phyloP scores from a whole-genome alignment of 495 filamentous ascomycete genomes.

The Aspergillus heteromorphus region DNA sequence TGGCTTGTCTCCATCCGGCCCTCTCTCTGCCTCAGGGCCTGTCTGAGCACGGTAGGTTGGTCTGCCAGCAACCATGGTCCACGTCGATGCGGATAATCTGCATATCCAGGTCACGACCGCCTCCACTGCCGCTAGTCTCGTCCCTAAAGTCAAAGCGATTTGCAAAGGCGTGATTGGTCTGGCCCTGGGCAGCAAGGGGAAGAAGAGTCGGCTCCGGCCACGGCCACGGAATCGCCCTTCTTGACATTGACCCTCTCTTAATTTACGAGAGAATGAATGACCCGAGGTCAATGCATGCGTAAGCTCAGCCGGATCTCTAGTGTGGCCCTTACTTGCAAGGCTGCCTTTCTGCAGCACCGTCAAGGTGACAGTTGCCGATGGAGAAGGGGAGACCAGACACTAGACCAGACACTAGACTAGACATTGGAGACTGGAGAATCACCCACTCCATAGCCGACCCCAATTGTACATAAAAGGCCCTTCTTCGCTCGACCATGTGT shows the following conservation, averaged over 20 bases:
- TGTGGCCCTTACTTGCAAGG: background rate
- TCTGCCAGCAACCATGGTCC: background rate
- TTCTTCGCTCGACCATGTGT: background rate
- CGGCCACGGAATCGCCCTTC: background rate
- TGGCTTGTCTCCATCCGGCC: too few relatives aligned
- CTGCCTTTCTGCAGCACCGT: background rate
- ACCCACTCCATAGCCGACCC: background rate
- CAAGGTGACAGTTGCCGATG: background rate
- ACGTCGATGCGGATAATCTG: background rate
- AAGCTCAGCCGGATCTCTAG: background rate
- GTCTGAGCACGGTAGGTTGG: too few relatives aligned
- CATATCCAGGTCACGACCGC: background rate
- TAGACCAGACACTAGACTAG: too few relatives aligned
- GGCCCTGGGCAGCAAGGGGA: background rate
- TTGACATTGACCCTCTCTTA: background rate
- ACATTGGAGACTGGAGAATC: too few relatives aligned
- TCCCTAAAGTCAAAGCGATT: background rate
- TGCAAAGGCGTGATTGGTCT: background rate
- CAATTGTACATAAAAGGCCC: conserved; percentile 1
- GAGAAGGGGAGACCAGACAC: too few relatives aligned
- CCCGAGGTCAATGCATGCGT: conserved; percentile 4
- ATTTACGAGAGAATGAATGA: background rate
- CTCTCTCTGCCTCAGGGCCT: too few relatives aligned
- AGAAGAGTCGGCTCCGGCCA: background rate
- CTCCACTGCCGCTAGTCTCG: background rate